Evolutionary conservation across 495 filamentous ascomycete species (phyloP), one percentile per base, ranked within the genome.

Genomic region (Pseudomonodictys pantanalensis): DNA sequence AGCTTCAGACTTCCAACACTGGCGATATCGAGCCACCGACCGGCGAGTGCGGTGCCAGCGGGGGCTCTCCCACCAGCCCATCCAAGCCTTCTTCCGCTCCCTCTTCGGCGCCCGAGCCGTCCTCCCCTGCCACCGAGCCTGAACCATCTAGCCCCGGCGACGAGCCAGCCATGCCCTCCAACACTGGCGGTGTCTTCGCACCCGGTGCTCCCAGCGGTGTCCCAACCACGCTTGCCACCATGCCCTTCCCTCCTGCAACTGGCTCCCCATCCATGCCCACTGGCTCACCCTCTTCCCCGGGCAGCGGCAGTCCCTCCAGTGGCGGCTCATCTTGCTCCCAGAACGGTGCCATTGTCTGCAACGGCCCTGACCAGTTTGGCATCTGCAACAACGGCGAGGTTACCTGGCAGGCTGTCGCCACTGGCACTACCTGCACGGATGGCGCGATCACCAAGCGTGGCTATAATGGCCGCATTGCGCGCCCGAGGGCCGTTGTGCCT

Each of bases 301-400:
- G 45, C 17, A 20, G 29, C 25, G 35, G 38, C 26, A 52, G 47
- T n/a, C 50, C 57, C 45, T 17, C 54, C 2, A 47, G 47, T 58
- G 51, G 56, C 28, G 56, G 49, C 5, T 2, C 18, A n/a, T 43
- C 48, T 41, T 70, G 69, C 65, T 44, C 62, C 39, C 33, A 58
- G 11, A 56, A 67, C 33, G 68, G 65, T 41, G 66, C 63, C 17
- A 20, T 69, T 11, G 47, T 69, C 30, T 69, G 66, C 63, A 66
- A 66, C 44, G 66, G 66, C 5, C 15, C 58, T 7, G 56, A 26
- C 15, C 58, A 69, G 45, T 71, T 71, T 42, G 69, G 67, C 28
- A 52, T 71, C 35, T 71, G 69, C 67, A 60, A 70, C 52, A 57
- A 67, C 39, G 68, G 69, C 45, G 35, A 48, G 2, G 64, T 66